Conservation (phyloP, 2,329 filamentous ascomycete species). For the Metarhizium anisopliae region DNA sequence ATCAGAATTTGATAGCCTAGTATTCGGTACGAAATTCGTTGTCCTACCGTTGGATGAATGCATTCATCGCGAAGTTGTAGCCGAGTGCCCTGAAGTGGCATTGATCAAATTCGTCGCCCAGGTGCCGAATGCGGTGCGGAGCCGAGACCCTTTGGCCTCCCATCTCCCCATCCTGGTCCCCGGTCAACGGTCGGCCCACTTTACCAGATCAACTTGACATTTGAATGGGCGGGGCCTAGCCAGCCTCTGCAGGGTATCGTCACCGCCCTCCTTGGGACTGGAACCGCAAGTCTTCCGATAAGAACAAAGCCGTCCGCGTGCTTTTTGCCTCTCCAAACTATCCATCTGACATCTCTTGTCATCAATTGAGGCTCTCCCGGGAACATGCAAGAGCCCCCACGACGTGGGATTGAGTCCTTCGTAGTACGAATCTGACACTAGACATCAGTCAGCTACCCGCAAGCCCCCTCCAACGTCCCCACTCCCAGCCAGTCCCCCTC, state of each 20-base stretch:
- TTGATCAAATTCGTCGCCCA: no score
- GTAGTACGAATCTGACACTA: background rate
- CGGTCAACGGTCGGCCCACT: no score
- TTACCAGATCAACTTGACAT: no score
- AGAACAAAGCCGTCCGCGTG: background rate
- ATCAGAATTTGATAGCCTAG: no score
- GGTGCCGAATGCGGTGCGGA: no score
- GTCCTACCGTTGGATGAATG: no score
- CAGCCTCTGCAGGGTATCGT: background rate
- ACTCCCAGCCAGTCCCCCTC: background rate
- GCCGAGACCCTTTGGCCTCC: no score
- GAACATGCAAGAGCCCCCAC: background rate
- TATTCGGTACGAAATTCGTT: no score
- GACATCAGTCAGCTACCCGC: background rate
- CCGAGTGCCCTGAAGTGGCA: no score
- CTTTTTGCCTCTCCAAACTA: background rate
- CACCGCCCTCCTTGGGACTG: background rate
- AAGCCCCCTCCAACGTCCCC: background rate
- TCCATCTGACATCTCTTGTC: background rate
- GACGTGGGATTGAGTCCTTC: background rate
- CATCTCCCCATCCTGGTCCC: no score
- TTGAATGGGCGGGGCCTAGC: background rate
- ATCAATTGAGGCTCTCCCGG: background rate
- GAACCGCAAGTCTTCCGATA: background rate
- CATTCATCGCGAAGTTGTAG: no score